A percentile compares a stretch with the other conserved stretches of the same genome.
phyloP scores from a whole-genome alignment of 345 rosid species.

The Nephelium lappaceum region DNA sequence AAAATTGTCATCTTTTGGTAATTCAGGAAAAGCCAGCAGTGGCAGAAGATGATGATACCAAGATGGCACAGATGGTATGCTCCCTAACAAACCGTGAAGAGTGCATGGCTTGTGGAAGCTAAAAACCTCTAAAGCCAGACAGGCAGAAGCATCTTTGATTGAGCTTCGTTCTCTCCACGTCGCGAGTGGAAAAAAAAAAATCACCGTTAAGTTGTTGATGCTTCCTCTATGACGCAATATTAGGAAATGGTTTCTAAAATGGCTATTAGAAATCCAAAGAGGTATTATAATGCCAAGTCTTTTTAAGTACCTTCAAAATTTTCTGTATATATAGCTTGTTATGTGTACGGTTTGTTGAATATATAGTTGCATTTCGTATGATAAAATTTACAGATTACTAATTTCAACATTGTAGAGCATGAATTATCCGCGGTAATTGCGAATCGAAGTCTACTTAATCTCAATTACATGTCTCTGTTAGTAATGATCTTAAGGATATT shows the following conservation, averaged over 20 bases:
- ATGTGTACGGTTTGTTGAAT: not conserved
- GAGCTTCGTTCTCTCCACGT: too few species aligned
- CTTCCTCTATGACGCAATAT: not conserved
- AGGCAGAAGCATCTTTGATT: not conserved
- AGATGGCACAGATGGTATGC: conserved; percentile 88
- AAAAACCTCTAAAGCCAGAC: not conserved
- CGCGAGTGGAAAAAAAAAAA: not conserved
- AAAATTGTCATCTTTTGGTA: not conserved
- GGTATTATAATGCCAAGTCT: not conserved
- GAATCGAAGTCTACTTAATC: not conserved
- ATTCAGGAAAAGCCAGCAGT: conserved; percentile 47
- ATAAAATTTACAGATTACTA: not conserved
- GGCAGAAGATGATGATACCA: conserved; percentile 43
- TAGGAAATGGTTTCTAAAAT: not conserved
- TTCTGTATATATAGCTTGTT: conserved; percentile 6
- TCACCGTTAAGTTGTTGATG: not conserved
- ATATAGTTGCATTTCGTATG: not conserved
- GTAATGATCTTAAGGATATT: not conserved
- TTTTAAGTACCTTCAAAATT: not conserved
- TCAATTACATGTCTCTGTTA: not conserved
- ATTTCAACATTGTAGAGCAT: not conserved
- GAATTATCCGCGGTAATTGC: not conserved
- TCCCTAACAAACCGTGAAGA: conserved; percentile 84
- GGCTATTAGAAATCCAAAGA: not conserved
- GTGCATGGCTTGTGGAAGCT: conserved; percentile 89